Evolutionary conservation across 116 monocot species (phyloP).

Genomic region (Trichopus zeylanicus): DNA sequence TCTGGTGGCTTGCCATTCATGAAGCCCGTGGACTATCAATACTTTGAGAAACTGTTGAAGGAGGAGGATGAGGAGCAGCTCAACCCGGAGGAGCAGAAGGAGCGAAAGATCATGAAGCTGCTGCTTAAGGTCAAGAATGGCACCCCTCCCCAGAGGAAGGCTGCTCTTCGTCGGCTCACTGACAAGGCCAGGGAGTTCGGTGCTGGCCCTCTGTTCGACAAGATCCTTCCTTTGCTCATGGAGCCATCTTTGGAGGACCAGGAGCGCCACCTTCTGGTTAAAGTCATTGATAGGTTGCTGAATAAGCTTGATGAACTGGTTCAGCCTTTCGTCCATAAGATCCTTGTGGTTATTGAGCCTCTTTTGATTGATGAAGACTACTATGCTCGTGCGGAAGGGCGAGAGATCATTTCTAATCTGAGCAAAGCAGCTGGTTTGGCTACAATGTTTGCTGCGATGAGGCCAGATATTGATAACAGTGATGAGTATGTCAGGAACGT

Average conservation of each 20-base stretch:
- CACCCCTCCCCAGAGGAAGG: constrained; percentile 78
- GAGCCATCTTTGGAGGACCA: constrained; percentile 88
- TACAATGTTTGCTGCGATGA: constrained; percentile 90
- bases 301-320: constrained; percentile 87
- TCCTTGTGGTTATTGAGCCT: too few species aligned
- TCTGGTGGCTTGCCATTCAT: constrained; percentile 82
- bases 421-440: constrained; percentile 90
- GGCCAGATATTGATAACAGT: constrained; percentile 95
- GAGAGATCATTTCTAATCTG: constrained; percentile 86
- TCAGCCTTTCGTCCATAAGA: too few species aligned
- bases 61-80: too few species aligned
- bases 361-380: too few species aligned
- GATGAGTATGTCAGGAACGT: constrained; percentile 91
- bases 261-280: constrained; percentile 73
- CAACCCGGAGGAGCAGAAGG: too few species aligned
- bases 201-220: constrained; percentile 77
- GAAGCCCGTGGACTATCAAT: constrained; percentile 93
- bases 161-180: too few species aligned
- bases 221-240: constrained; percentile 83
- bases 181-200: constrained; percentile 85
- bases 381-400: too few species aligned
- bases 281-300: too few species aligned
- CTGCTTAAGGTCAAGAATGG: too few species aligned
- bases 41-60: constrained; percentile 69
- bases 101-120: too few species aligned